phyloP scores from a whole-genome alignment of 371 early-diverging fungal species.

The Amoeboaphelidium occidentale region DNA sequence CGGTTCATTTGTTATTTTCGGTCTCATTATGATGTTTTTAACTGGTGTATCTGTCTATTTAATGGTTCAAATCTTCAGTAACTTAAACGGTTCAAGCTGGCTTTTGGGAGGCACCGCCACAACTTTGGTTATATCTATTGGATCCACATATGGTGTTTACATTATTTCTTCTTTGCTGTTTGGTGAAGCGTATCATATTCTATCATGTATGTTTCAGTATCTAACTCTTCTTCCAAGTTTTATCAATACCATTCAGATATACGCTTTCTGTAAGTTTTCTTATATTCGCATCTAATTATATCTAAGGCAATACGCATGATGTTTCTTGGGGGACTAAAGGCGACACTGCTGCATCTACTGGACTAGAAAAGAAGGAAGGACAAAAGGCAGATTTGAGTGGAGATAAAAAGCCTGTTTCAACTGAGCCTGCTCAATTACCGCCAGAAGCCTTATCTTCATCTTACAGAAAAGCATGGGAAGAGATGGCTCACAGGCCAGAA shows the following conservation, averaged over 20 bases:
- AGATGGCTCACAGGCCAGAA: conserved; percentile 5
- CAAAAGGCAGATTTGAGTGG: no score
- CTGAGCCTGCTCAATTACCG: neutral
- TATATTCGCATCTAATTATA: no score
- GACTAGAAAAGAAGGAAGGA: neutral
- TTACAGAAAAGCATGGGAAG: conserved; percentile 11
- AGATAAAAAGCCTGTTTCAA: neutral
- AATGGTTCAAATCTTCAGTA: conserved; percentile 7
- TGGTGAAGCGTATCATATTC: conserved; percentile 77
- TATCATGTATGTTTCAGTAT: conserved; percentile 66
- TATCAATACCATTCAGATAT: conserved; percentile 68
- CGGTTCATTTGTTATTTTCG: conserved; percentile 33
- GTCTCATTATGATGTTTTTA: conserved; percentile 44
- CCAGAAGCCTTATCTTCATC: neutral
- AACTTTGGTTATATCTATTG: conserved; percentile 45
- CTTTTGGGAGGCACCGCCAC: conserved; percentile 21
- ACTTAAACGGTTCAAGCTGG: neutral
- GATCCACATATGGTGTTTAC: conserved; percentile 62
- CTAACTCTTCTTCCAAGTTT: conserved; percentile 55
- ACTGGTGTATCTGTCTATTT: conserved; percentile 22
- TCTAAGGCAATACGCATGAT: no score
- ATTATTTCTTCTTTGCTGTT: conserved; percentile 45
- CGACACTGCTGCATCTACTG: conserved; percentile 14
- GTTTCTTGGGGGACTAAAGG: conserved; percentile 90
- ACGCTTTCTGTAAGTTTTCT: conserved; percentile 75